Evolutionary conservation across 2,329 filamentous ascomycete genomes (phyloP), one percentile per base, ranked within the genome.

Genomic region (Stemphylium beticola): DNA sequence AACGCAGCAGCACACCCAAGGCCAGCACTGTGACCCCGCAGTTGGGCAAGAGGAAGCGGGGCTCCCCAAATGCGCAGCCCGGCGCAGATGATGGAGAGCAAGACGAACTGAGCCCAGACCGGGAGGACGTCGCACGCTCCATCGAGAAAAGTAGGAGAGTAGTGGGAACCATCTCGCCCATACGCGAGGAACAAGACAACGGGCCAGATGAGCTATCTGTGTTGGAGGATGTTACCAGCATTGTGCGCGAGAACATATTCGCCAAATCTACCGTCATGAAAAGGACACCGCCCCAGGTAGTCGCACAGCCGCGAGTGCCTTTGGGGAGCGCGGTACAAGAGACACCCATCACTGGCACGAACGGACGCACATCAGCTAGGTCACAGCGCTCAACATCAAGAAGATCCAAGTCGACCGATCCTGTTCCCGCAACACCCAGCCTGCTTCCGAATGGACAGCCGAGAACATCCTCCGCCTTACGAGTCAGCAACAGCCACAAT

Each of bases 41-140:
- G 9, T 47, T 72, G 17, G 71, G 72, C 17, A 74, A 74, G 65
- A 64, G 68, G 54, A 75, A 74, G 66, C 68, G 68, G 39, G 69
- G 61, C 9, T 67, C 67, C 2, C 40, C 60, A 20, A 37, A 48
- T 11, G 61, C 63, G 36, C 53, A 59, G 17, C 45, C 55, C 14
- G 44, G 53, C 31, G 55, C 62, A 33, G 63, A 61, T 11, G 61
- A 69, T 29, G 64, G 47, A 14, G 65, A 72, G 18, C 55, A 63
- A 24, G 74, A 76, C 49, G 71, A 75, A 42, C 62, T 76, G 20
- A 74, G 70, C 39, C 71, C 71, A 24, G 64, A 67, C 17, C 65
- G 62, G 12, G 61, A 66, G 32, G 65, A 70, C n/a, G 39, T 39
- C 29, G 59, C 61, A 26, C 57, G 51, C 42, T 71, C 71, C 2